Base-by-base conservation (phyloP, 73 alveolate species). In the Symbiodinium pilosum region DNA sequence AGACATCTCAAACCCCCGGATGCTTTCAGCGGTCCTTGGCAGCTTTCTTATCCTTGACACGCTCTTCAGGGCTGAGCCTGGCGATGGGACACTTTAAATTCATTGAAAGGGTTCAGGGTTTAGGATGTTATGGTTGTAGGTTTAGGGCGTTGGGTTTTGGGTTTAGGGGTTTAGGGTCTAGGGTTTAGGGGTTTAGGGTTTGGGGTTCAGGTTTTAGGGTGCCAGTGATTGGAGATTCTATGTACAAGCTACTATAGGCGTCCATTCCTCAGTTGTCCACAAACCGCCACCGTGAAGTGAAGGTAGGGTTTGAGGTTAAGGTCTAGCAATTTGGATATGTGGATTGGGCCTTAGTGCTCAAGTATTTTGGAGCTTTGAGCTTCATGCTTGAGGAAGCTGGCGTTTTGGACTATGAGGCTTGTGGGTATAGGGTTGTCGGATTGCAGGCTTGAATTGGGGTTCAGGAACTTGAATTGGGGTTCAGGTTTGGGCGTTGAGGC, bases 31-130 rank as follows among this genome's bases (percentile, higher is more conserved):
- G 12, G 44, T 24, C 97, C 97, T 91, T 91, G 28, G 97, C 97
- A 3, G 97, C 97, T 77, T 91, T 91, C 97, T 91, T 91, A 81
- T 91, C 97, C 97, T 91, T 91, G 97, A 91, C 81, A 28, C 97
- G 97, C 52, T 91, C 97, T 86, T 88, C 59, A 18, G 56, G 56
- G 40, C 38, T 18, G 59, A 36, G 85, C 85, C 43, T 73, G 44
- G 41, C 81, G n/a, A n/a, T n/a, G n/a, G n/a, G n/a, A n/a, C n/a
- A n/a, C n/a, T n/a, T n/a, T n/a, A n/a, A n/a, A n/a, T 24, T 26
- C 39, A 20, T 6, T 2, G 11, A 47, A 47, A 47, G 59, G 59
- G 59, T 47, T 47, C 14, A 47, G 59, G 59, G 59, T 47, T 47
- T 47, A 47, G 59, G 59, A 14, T 47, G 6, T 47, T n/a, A 14